Evolutionary conservation across 192 early-diverging fungal genomes (phyloP), one percentile per base, ranked within the genome.

Genomic region (Phycomyces blakesleeanus): DNA sequence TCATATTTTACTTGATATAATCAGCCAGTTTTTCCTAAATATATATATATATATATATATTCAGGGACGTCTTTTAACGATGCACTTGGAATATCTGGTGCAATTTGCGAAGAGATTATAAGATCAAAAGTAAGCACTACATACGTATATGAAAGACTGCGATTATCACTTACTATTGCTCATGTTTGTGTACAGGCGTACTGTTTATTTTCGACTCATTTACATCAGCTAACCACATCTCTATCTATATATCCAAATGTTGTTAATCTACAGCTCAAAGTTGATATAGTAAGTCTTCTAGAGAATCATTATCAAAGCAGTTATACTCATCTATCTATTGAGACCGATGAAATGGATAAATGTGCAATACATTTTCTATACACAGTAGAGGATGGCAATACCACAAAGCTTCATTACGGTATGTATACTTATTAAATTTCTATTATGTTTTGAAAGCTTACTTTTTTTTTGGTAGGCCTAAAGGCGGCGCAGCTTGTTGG

Each of bases 161-260:
- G 6, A 10, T 14, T 10, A 41, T 10, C 14, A 14, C 6, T 47
- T n/a, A 2, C 44, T 7, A 14, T 12, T 18, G 2, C 18, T 47
- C 12, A n/a, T 11, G 1, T 3, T 47, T 14, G 3, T 47, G 11
- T n/a, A 14, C 11, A 47, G 44, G 44, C 44, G 3, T 47, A 47
- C 18, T 47, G 68, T 0, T 61, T 92, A 5, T 89, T 92, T 79
- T 88, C 87, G 5, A 92, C 90, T 0, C 90, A 92, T 67, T 87
- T 88, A 62, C 88, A 89, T 51, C 88, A 92, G 59, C 69, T 92
- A 18, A 74, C 83, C 10, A 75, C 78, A 47, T 25, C 55, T 5
- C 21, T 67, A 8, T 4, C 12, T 34, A 34, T 60, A 1, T 82
- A 86, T 50, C 70, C 72, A n/a, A 88, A 85, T 64, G 82, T 84